Evolutionary conservation across 2,329 filamentous ascomycete genomes (phyloP), one percentile per base, ranked within the genome.

Genomic region (Aureobasidium sp.): DNA sequence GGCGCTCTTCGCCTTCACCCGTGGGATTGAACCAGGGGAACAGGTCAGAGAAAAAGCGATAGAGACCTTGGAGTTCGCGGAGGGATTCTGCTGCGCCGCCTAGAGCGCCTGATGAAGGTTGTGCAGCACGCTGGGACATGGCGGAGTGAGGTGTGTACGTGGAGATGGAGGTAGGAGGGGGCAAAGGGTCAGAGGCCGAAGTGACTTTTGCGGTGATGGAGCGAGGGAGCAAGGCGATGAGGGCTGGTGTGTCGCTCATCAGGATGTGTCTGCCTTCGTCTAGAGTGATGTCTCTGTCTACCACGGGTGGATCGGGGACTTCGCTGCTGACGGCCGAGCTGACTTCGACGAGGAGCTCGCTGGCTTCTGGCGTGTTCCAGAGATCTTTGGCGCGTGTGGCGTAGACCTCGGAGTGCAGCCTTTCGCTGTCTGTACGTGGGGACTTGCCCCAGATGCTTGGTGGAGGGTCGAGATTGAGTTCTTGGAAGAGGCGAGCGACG

Each of bases 121-220:
- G 62, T 72, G 72, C 68, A 70, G 2, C 57, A 42, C 11, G 29
- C 3, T 41, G 37, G 5, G 62, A 29, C 11, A 36, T 8, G 8
- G 20, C 11, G 2, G 61, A 37, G 3, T 42, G 52, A 1, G 58
- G 60, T 14, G 63, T 60, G 53, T 72, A 73, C 15, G 69, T 69
- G 7, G 64, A 45, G 17, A 72, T 63, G 57, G 69, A 74, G 61
- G 83, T 76, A 0, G 81, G 74, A 1, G 91, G 92, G 22, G 91
- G 90, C 15, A 96, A 77, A 1, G 91, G 91, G 70, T 96, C 92
- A 25, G 90, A 94, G 20, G 90, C 84, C 65, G 88, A 91, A 2
- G 87, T 86, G 51, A 85, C 79, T 37, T 80, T 78, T 20, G 82
- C 79, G 12, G 91, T 85, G 68, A 90, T 82, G 9, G 77, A 75